Evolutionary conservation across 192 early-diverging fungal species (phyloP).

Genomic region (Mortierella hygrophila): DNA sequence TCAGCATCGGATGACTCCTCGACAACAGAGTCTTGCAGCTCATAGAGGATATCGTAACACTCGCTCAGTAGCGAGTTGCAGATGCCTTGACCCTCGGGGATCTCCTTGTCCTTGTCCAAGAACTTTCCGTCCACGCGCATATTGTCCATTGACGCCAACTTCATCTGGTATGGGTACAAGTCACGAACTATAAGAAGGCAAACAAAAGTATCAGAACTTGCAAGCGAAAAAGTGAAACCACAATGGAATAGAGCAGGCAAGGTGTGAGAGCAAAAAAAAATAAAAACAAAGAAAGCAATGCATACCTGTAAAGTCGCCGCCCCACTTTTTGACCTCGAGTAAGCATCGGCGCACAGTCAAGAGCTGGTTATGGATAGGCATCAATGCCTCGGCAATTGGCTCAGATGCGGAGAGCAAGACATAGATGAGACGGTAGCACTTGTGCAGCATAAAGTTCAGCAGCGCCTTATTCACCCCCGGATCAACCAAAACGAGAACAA

Average conservation of each 20-base stretch:
- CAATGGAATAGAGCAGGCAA: not conserved
- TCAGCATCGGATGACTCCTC: slow-evolving; percentile 41
- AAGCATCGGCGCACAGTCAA: slow-evolving; percentile 84
- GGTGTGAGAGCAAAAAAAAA: not conserved
- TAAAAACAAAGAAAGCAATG: not conserved
- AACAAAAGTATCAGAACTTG: not conserved
- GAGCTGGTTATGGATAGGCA: slow-evolving; percentile 90
- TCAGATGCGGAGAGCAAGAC: slow-evolving; percentile 85
- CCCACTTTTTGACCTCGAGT: slow-evolving; percentile 85
- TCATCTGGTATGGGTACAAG: slow-evolving; percentile 91
- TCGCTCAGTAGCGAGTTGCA: slow-evolving; percentile 87
- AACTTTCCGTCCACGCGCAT: slow-evolving; percentile 89
- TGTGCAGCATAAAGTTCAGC: slow-evolving; percentile 82
- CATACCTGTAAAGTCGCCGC: slow-evolving; percentile 75
- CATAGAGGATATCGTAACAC: slow-evolving; percentile 89
- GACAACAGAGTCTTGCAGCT: slow-evolving; percentile 72
- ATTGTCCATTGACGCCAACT: slow-evolving; percentile 85
- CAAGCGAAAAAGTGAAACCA: not conserved
- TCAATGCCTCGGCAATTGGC: slow-evolving; percentile 84
- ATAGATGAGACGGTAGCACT: slow-evolving; percentile 88
- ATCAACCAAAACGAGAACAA: not conserved
- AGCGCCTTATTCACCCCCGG: slow-evolving; percentile 57
- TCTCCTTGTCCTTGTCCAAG: slow-evolving; percentile 81
- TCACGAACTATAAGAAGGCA: slow-evolving; percentile 66
- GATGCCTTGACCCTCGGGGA: slow-evolving; percentile 90